Conservation (phyloP, 2,329 filamentous ascomycete genomes). For the Graphilbum sp. region DNA sequence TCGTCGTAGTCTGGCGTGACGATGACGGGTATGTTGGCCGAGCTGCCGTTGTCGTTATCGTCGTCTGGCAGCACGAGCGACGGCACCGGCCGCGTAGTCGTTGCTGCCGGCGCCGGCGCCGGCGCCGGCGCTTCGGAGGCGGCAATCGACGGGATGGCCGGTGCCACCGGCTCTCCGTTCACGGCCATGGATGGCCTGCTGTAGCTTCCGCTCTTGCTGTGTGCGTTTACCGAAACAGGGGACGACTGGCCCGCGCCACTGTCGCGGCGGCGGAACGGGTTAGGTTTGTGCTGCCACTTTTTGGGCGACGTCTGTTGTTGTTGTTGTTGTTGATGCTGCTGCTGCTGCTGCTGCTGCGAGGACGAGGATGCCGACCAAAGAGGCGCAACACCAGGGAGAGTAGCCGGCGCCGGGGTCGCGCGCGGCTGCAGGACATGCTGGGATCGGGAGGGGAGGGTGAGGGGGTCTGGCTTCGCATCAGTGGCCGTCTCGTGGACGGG, state of each 20-base stretch:
- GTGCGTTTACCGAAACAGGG: slow-evolving; percentile 28
- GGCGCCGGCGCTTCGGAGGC: slow-evolving; percentile 15
- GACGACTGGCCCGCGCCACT: slow-evolving; percentile 17
- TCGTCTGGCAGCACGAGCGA: slow-evolving; percentile 22
- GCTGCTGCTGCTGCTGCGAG: slow-evolving; percentile 11
- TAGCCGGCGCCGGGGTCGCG: slow-evolving; percentile 12
- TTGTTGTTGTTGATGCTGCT: slow-evolving; percentile 1
- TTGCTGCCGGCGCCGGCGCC: no score
- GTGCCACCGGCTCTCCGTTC: slow-evolving; percentile 17
- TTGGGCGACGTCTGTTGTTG: not conserved
- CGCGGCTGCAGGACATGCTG: slow-evolving; percentile 13
- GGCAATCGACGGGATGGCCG: slow-evolving; percentile 18
- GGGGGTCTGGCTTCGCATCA: slow-evolving; percentile 46
- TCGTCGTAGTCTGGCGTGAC: slow-evolving; percentile 18
- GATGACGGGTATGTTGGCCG: slow-evolving; percentile 22
- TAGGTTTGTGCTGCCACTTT: slow-evolving; percentile 15
- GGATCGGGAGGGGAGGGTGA: slow-evolving; percentile 9
- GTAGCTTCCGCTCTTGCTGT: not conserved
- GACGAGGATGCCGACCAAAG: slow-evolving; percentile 16
- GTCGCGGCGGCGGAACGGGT: slow-evolving; percentile 8
- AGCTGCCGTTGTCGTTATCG: slow-evolving; percentile 8
- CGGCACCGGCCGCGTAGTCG: slow-evolving; percentile 22
- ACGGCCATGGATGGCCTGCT: slow-evolving; percentile 33
- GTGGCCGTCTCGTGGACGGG: slow-evolving; percentile 41
- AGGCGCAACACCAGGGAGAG: slow-evolving; percentile 37